Base-by-base conservation (phyloP, 371 early-diverging fungal species). In the Mortierella sp. region DNA sequence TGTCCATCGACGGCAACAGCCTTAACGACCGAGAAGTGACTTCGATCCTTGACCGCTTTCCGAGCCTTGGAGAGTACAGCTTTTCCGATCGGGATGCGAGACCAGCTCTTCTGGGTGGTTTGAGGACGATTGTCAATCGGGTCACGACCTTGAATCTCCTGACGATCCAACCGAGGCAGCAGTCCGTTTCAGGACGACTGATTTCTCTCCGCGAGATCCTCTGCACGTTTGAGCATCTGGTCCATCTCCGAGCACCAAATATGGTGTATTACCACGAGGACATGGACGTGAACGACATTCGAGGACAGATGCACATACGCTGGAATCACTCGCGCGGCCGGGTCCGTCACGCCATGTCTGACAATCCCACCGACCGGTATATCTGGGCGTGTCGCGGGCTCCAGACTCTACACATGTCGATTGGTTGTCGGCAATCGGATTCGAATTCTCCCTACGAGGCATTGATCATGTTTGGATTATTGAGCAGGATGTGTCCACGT, bases 341-440 rank as follows among this genome's bases (percentile, higher is more conserved):
- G 6, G 22, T 4, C 6, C 19, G 31, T 13, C 19, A 24, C 26
- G 26, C 52, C 26, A 44, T 45, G 63, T 10, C 63, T 6, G 64
- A 39, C 26, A 10, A 24, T 10, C 52, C 50, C 6, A 50, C 14
- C 11, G 22, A 4, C n/a, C 16, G 45, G 8, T 22, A 45, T 16
- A 31, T 73, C 2, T 73, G 74, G 74, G 74, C 40, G 0, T 73
- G 74, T 34, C 53, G 74, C 2, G n/a, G 47, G 14, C 61, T 73
- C 9, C 26, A 34, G 19, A 73, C 74, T 2, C 48, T 73, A 3
- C 74, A 73, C 8, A 67, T 73, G n/a, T 19, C 34, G 4, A 11
- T 73, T n/a, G 24, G 45, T n/a, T n/a, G 37, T 7, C 55, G 29
- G 1, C 4, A 13, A 10, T 4, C 9, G 10, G 61, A 50, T 5